Percentiles rank a stretch among this genome's conserved stretches.
Conservation (phyloP, 768 basidiomycete genomes). For the Rhizopogon sp. region DNA sequence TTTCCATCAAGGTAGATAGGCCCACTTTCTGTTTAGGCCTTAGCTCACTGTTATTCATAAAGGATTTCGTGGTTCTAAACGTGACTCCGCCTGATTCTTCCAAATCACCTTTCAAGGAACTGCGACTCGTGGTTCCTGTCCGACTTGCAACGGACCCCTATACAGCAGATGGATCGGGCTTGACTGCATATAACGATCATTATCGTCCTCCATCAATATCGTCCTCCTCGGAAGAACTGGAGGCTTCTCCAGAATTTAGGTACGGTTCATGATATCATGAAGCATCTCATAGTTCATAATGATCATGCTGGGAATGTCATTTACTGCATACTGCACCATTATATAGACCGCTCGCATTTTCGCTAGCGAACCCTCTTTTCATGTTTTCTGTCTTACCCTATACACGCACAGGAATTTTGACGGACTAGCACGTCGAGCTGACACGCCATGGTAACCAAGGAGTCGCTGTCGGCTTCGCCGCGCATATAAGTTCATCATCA, state of each 20-base stretch:
- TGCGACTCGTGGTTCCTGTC: conserved; percentile 60
- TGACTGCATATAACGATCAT: neutral
- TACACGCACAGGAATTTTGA: no score
- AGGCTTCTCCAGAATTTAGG: conserved; percentile 7
- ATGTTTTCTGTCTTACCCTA: no score
- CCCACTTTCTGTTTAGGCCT: neutral
- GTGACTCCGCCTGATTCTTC: conserved; percentile 52
- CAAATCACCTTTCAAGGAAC: conserved; percentile 52
- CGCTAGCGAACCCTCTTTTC: neutral
- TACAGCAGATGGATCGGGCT: conserved; percentile 30
- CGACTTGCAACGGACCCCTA: conserved; percentile 61
- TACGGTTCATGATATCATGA: neutral
- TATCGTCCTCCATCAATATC: conserved; percentile 10
- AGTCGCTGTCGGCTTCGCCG: no score
- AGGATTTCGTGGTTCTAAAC: conserved; percentile 67
- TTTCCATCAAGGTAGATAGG: conserved; percentile 52
- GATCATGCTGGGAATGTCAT: neutral
- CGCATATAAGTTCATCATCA: no score
- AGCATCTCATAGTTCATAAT: neutral
- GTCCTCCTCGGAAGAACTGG: conserved; percentile 20
- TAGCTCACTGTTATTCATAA: neutral
- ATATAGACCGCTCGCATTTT: neutral
- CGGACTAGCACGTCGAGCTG: no score
- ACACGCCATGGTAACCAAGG: no score
- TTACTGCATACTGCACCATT: neutral